Evolutionary conservation across 257 asterid species (phyloP).

Genomic region (Plantago ovata): DNA sequence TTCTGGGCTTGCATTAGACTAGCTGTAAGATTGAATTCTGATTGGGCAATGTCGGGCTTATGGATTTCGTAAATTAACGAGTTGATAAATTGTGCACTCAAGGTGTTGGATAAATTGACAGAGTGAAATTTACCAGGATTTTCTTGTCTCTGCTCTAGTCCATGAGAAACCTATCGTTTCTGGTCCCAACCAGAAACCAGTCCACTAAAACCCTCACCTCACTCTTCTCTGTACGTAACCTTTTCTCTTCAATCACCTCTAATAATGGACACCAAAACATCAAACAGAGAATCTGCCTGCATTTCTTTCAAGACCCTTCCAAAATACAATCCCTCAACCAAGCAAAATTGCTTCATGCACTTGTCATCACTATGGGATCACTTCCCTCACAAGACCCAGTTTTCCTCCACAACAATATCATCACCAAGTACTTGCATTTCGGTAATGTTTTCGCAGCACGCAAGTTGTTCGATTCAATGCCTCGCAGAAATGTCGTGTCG

Average conservation of each 20-base stretch:
- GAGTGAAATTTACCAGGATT: too few relatives aligned
- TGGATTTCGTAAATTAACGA: too few relatives aligned
- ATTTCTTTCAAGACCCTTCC: constrained; percentile 44
- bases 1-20: too few relatives aligned
- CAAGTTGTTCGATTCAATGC: constrained; percentile 65
- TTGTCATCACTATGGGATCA: constrained; percentile 45
- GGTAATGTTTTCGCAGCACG: constrained; percentile 41
- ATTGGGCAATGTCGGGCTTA: too few relatives aligned
- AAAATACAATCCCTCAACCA: constrained; percentile 36
- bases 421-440: constrained; percentile 27
- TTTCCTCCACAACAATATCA: constrained; percentile 48
- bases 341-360: constrained; percentile 57
- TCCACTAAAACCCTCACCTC: constrained; percentile 11
- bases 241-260: constrained; percentile 23
- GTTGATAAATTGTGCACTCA: too few relatives aligned
- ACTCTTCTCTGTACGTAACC: constrained; percentile 22
- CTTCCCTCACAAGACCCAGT: constrained; percentile 39
- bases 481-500: constrained; percentile 49
- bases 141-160: too few relatives aligned
- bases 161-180: too few relatives aligned
- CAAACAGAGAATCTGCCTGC: constrained; percentile 30
- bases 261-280: constrained; percentile 32
- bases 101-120: too few relatives aligned
- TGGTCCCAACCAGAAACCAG: constrained; percentile 6
- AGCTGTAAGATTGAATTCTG: too few relatives aligned